Evolutionary conservation across 1,284 basidiomycete species (phyloP).

Genomic region (Pseudozyma sp.): DNA sequence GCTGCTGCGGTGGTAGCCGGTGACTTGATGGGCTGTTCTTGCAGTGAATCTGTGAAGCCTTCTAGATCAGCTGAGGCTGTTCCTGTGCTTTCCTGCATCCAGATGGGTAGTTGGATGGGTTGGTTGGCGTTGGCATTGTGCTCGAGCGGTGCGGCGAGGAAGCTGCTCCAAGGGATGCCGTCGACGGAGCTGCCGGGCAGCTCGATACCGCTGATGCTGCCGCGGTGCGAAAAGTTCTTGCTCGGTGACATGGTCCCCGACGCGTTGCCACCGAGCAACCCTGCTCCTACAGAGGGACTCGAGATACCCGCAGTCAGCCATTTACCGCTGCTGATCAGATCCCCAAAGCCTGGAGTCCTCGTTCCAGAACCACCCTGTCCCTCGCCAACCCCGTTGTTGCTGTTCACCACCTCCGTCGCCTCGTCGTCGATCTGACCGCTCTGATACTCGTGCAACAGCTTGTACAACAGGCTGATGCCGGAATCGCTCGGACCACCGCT

Average conservation of each 20-base stretch:
- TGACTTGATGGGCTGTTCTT: slow-evolving; percentile 2
- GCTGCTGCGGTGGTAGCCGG: neutral
- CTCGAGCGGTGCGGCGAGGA: slow-evolving; percentile 24
- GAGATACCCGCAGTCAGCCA: slow-evolving; percentile 35
- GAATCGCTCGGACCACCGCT: slow-evolving; percentile 46
- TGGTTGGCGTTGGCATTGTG: slow-evolving; percentile 10
- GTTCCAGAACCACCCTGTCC: slow-evolving; percentile 16
- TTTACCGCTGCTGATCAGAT: slow-evolving; percentile 22
- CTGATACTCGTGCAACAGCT: slow-evolving; percentile 48
- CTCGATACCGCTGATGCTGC: slow-evolving; percentile 31
- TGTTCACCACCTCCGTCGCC: neutral
- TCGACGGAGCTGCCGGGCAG: neutral
- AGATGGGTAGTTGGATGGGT: slow-evolving; percentile 45
- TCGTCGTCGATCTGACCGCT: slow-evolving; percentile 22
- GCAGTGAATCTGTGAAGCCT: slow-evolving; percentile 9
- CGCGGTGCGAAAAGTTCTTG: slow-evolving; percentile 31
- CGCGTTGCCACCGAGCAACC: slow-evolving; percentile 3
- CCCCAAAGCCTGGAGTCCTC: slow-evolving; percentile 25
- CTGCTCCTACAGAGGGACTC: slow-evolving; percentile 18
- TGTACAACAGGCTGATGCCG: slow-evolving; percentile 48
- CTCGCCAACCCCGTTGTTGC: slow-evolving; percentile 4
- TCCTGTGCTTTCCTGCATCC: slow-evolving; percentile 51
- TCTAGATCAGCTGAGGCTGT: slow-evolving; percentile 12
- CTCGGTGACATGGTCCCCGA: slow-evolving; percentile 17
- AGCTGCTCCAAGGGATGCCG: slow-evolving; percentile 26